Conservation (phyloP, 805 yeast species). For the Metschnikowia bowlesiae region DNA sequence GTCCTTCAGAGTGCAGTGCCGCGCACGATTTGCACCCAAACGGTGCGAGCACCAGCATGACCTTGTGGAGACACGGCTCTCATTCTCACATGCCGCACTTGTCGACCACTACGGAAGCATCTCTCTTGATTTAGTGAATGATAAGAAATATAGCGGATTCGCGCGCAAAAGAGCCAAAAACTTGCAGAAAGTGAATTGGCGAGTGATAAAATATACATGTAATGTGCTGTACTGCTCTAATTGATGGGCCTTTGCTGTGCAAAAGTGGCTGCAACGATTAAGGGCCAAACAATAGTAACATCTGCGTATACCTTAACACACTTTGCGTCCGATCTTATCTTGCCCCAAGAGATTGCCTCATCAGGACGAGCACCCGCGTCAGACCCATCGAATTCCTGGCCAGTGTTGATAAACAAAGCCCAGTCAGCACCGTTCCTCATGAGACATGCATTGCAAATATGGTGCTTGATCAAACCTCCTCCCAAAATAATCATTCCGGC, state of each 20-base stretch:
- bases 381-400: conserved; percentile 97
- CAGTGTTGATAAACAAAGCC: conserved; percentile 96
- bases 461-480: conserved; percentile 95
- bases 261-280: conserved; percentile 96
- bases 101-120: too few species aligned
- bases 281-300: conserved; percentile 90
- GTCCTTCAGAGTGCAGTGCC: neutral
- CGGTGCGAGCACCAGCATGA: conserved; percentile 1
- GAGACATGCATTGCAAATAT: conserved; percentile 94
- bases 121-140: neutral
- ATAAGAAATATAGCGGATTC: neutral
- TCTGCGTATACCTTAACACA: conserved; percentile 92
- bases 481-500: conserved; percentile 98
- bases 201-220: too few species aligned
- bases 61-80: neutral
- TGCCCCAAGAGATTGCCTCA: conserved; percentile 99
- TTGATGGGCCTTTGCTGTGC: conserved; percentile 42
- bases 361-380: conserved; percentile 99
- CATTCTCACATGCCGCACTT: too few species aligned
- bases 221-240: neutral
- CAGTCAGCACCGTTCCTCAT: conserved; percentile 99
- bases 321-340: conserved; percentile 90
- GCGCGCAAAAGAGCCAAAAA: too few species aligned
- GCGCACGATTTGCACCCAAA: conserved; percentile 4
- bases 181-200: too few species aligned